These are phyloP conservation scores for Phoenix dactylifera DNA, from an alignment of 176 grass and related monocot species.

Conservation along the genomic window DNA sequence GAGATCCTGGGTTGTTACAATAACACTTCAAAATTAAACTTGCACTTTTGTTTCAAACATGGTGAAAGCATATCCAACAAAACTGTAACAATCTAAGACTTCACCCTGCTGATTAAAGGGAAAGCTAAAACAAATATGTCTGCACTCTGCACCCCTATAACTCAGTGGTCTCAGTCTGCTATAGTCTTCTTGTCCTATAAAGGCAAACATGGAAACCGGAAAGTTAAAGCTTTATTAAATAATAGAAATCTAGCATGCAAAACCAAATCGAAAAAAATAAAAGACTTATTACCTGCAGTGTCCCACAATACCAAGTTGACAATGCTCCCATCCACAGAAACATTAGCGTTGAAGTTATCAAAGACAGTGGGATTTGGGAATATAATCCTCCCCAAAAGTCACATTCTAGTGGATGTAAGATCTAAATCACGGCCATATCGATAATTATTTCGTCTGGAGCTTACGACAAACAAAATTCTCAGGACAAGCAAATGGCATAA, in stretches of 20 bases:
- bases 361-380: no score
- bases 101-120: conserved; percentile 89
- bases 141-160: conserved; percentile 86
- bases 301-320: conserved; percentile 16
- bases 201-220: conserved; percentile 1
- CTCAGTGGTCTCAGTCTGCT: conserved; percentile 86
- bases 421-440: no score
- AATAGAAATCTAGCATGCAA: background rate
- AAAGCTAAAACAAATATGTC: conserved; percentile 83
- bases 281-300: conserved; percentile 36
- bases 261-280: background rate
- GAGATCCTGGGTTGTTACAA: no score
- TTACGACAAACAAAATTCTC: conserved; percentile 20
- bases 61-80: no score
- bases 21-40: no score
- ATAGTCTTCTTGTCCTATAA: conserved; percentile 84
- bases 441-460: no score
- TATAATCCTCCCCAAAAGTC: background rate
- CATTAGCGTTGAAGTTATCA: no score
- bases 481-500: no score
- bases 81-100: no score
- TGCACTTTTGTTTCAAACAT: no score
- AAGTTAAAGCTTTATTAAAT: conserved; percentile 2
- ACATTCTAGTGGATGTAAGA: conserved; percentile 25
- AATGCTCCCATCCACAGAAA: no score